Conservation (phyloP, 1,284 basidiomycete species). For the Thecaphora frezii region DNA sequence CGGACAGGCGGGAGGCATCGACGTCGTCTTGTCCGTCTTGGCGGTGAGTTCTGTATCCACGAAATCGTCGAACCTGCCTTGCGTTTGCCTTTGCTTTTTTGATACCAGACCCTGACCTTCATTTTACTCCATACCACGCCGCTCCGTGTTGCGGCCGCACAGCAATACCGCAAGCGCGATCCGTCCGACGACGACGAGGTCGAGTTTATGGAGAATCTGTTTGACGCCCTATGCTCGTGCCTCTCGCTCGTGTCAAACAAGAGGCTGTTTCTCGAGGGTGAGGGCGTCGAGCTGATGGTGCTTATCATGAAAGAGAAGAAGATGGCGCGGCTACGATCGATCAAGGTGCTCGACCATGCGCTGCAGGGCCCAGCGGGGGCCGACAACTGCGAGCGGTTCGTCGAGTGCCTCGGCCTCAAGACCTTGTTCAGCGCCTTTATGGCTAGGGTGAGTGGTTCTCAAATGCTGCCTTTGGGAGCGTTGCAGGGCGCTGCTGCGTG, state of each 20-base stretch:
- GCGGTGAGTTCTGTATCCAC: slow-evolving; percentile 78
- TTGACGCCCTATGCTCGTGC: slow-evolving; percentile 76
- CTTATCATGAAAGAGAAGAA: slow-evolving; percentile 84
- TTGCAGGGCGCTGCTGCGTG: no score
- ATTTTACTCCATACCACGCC: no score
- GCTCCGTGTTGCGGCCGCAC: neutral
- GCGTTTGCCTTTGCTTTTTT: no score
- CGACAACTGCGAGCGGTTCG: slow-evolving; percentile 76
- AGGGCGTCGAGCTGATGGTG: slow-evolving; percentile 95
- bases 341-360: slow-evolving; percentile 84
- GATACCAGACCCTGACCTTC: no score
- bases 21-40: slow-evolving; percentile 73
- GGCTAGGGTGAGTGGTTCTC: slow-evolving; percentile 60
- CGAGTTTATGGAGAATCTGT: slow-evolving; percentile 96
- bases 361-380: slow-evolving; percentile 75
- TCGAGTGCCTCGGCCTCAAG: slow-evolving; percentile 84
- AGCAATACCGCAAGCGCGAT: slow-evolving; percentile 72
- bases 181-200: slow-evolving; percentile 83
- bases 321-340: slow-evolving; percentile 65
- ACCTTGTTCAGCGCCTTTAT: slow-evolving; percentile 86
- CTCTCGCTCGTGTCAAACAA: slow-evolving; percentile 69
- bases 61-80: no score
- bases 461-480: no score
- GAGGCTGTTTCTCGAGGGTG: slow-evolving; percentile 77
- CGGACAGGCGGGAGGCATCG: slow-evolving; percentile 72